These are phyloP conservation scores for Penicillium waksmanii DNA, from an alignment of 495 filamentous ascomycete genomes.

Conservation along the genomic window DNA sequence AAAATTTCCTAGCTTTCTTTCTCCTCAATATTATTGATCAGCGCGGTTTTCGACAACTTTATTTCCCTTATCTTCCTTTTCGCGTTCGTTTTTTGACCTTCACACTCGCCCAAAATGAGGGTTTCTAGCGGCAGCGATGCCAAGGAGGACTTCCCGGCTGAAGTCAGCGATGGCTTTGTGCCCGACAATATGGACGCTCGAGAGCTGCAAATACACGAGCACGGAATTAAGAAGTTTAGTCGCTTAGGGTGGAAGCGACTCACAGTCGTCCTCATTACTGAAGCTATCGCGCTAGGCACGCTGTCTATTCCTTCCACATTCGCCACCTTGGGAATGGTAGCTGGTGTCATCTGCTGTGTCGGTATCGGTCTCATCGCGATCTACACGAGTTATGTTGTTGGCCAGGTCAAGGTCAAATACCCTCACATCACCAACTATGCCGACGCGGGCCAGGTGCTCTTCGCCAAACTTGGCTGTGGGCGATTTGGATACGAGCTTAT, in stretches of 20 bases:
- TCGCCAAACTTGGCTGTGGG: not conserved
- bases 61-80: not conserved
- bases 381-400: conserved; percentile 3
- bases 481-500: not conserved
- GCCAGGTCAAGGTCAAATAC: conserved; percentile 1
- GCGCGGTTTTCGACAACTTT: not conserved
- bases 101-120: not conserved
- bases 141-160: not conserved
- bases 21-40: not conserved
- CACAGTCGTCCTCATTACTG: not conserved
- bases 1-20: not conserved
- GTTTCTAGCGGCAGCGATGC: not conserved
- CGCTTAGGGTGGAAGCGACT: conserved; percentile 2
- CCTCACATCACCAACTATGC: not conserved
- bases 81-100: not conserved
- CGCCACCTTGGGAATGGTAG: not conserved
- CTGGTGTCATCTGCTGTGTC: not conserved
- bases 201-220: conserved; percentile 1
- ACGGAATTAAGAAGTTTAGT: conserved; percentile 1
- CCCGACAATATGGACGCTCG: not conserved
- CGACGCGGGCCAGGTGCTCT: not conserved
- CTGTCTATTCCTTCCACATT: not conserved
- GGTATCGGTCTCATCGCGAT: not conserved
- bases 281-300: not conserved
- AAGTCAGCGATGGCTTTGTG: not conserved